phyloP scores from a whole-genome alignment of 2,329 filamentous ascomycete species.

The Colletotrichum sp. region DNA sequence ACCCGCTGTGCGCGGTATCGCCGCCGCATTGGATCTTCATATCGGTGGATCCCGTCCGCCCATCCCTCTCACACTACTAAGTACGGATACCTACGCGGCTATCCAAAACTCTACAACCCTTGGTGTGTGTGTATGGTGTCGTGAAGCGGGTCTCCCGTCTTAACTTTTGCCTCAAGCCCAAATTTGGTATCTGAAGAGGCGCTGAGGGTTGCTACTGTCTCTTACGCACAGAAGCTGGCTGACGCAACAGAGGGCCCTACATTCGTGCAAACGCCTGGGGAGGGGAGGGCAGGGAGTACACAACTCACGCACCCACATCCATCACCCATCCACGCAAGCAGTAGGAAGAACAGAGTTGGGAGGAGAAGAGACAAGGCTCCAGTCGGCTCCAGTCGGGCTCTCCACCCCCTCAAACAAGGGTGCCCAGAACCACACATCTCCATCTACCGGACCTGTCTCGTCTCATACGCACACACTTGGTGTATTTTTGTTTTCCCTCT shows the following conservation, averaged over 20 bases:
- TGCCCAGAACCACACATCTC: not conserved
- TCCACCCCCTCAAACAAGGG: slow-evolving; percentile 11
- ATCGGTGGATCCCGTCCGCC: not conserved
- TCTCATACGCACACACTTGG: slow-evolving; percentile 18
- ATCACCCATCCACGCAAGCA: not conserved
- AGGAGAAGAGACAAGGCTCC: not conserved
- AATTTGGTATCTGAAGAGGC: not conserved
- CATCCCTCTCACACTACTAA: not conserved
- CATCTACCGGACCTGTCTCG: slow-evolving; percentile 9
- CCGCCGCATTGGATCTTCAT: not conserved
- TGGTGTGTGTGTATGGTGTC: not conserved
- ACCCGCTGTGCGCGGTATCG: slow-evolving; percentile 1
- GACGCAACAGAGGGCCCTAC: not conserved
- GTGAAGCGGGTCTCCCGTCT: not conserved
- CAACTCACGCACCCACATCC: not conserved
- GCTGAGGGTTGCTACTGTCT: not conserved
- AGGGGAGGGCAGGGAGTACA: not conserved
- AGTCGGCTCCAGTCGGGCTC: not conserved
- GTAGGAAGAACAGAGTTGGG: not conserved
- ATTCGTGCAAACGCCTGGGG: not conserved
- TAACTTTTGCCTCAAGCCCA: slow-evolving; percentile 2
- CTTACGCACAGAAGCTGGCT: slow-evolving; percentile 10
- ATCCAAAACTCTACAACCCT: not conserved
- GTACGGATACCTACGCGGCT: not conserved
- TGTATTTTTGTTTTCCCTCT: not conserved